A percentile compares a stretch with the other conserved stretches of the same genome.
These are phyloP conservation scores for Verbascum thapsus DNA, from an alignment of 257 asterid genomes.

Conservation along the genomic window DNA sequence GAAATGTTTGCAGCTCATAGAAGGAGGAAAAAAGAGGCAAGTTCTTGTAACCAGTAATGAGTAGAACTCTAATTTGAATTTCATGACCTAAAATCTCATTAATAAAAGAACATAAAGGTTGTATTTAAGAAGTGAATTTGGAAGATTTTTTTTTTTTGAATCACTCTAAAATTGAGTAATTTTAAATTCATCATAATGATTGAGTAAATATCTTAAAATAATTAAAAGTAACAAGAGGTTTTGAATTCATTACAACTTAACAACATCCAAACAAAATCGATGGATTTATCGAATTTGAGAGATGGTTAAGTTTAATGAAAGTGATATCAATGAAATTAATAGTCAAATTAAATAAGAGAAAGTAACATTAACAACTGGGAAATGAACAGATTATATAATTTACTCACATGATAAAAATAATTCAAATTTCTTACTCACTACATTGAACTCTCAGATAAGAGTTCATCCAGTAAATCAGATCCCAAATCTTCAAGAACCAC, in stretches of 20 bases:
- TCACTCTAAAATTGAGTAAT: too few species aligned
- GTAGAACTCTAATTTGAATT: not conserved
- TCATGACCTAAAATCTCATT: not conserved
- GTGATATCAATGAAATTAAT: not conserved
- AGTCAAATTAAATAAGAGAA: not conserved
- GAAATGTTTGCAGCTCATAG: not conserved
- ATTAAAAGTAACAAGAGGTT: too few species aligned
- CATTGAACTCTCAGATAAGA: too few species aligned
- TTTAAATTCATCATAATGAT: too few species aligned
- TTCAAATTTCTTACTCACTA: not conserved
- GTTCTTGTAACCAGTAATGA: not conserved
- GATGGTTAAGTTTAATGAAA: not conserved
- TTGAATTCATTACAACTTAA: too few species aligned
- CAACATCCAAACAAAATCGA: not conserved
- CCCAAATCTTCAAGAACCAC: slow-evolving; percentile 51
- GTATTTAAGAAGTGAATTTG: too few species aligned
- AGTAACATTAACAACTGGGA: not conserved
- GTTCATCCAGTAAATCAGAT: slow-evolving; percentile 37
- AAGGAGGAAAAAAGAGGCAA: not conserved
- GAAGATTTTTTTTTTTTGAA: too few species aligned
- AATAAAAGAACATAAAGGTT: too few species aligned
- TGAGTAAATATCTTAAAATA: too few species aligned
- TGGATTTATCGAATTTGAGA: too few species aligned
- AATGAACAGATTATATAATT: not conserved
- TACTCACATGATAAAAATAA: not conserved